Evolutionary conservation across 148 eudicot genomes (phyloP), one percentile per base, ranked within the genome.

Genomic region (Camellia japonica): DNA sequence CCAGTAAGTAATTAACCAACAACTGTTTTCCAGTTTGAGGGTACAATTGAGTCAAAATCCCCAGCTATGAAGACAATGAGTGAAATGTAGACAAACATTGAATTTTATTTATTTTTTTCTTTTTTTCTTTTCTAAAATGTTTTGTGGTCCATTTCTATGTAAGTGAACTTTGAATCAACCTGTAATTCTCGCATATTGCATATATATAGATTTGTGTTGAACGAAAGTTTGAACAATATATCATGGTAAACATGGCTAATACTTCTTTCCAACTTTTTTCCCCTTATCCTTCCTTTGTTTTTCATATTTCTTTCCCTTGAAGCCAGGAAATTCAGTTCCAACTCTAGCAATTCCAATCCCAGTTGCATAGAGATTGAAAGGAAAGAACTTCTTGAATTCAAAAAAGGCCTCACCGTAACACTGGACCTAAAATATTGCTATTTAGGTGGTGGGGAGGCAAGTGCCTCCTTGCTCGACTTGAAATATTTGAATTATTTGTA

Each of bases 401-500:
- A 43, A 61, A n/a, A 75, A 19, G 64, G 66, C 67, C 78, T 75
- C 30, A 61, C 20, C 65, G 51, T 75, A 14, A 61, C 60, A 41
- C 78, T 75, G 49, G 78, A 75, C 55, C 78, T 75, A 7, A 7
- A 47, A 7, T 4, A 47, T 23, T 23, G 7, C 6, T 47, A 38
- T 7, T 75, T 75, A 11, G 56, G 68, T n/a, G 78, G 78, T 52
- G 6, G 3, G 66, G 23, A 9, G 66, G 23, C 30, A 60, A 75
- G 66, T 51, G 68, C 68, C 1, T 16, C 68, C 30, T 65, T 60
- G 49, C 67, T 75, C 23, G 20, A 75, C 55, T 75, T 75, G 51
- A 75, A 75, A 61, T 23, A 59, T 61, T 51, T 75, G 51, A 75
- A 60, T 59, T 74, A 74, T 51, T 16, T 74, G 52, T 66, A 74